These are phyloP conservation scores for Castanea crenata DNA, from an alignment of 306 rosid genomes.

Conservation along the genomic window DNA sequence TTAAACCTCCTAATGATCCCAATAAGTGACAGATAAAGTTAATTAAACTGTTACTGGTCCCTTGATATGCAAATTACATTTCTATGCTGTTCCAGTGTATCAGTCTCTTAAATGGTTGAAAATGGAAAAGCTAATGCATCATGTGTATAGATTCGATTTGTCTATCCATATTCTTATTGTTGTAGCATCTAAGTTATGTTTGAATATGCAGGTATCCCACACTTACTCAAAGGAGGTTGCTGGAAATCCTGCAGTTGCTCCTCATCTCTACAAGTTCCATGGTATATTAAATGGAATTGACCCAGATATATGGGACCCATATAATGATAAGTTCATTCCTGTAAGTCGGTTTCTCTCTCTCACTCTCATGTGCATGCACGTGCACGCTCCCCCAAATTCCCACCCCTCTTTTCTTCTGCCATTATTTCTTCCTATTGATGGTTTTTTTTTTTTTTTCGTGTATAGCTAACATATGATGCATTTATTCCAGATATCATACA, in stretches of 20 bases:
- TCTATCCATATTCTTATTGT: background rate
- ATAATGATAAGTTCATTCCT: slow-evolving; percentile 72
- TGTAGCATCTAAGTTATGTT: background rate
- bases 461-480: background rate
- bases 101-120: background rate
- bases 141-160: background rate
- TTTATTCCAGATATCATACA: slow-evolving; percentile 65
- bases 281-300: slow-evolving; percentile 97
- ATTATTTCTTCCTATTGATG: background rate
- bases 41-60: background rate
- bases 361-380: background rate
- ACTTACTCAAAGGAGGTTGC: slow-evolving; percentile 86
- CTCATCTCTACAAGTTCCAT: slow-evolving; percentile 83
- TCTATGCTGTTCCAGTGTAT: background rate
- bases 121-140: no score
- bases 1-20: background rate
- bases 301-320: slow-evolving; percentile 96
- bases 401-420: background rate
- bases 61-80: background rate
- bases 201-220: slow-evolving; percentile 69
- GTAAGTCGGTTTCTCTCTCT: slow-evolving; percentile 49
- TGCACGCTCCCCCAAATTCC: background rate
- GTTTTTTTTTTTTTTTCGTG: background rate
- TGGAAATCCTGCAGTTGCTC: slow-evolving; percentile 63
- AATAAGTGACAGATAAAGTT: background rate